Evolutionary conservation across 352 stramenopile genomes (phyloP).

Genomic region (Phytopythium chamaehyphon): DNA sequence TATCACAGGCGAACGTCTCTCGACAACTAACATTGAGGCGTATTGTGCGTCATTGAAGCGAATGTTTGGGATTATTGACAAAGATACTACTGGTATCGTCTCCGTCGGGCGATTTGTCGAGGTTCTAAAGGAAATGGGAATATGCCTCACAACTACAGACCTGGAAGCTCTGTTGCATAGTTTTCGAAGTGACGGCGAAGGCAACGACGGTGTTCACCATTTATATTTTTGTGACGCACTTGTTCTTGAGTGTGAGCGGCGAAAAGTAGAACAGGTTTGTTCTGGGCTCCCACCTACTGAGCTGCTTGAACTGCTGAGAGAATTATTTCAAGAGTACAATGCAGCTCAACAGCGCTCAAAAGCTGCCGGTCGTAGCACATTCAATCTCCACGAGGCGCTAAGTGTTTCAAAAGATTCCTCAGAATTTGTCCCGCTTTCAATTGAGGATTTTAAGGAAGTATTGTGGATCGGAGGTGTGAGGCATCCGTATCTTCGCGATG

Average conservation of each 20-base stretch:
- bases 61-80: slow-evolving; percentile 82
- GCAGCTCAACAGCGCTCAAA: slow-evolving; percentile 16
- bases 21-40: slow-evolving; percentile 25
- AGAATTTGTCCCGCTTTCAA: slow-evolving; percentile 34
- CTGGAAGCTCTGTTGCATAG: slow-evolving; percentile 36
- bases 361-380: slow-evolving; percentile 19
- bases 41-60: slow-evolving; percentile 70
- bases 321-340: slow-evolving; percentile 38
- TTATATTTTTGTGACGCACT: slow-evolving; percentile 57
- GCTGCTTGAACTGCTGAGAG: slow-evolving; percentile 45
- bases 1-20: slow-evolving; percentile 43
- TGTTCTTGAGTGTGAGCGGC: slow-evolving; percentile 35
- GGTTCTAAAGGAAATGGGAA: slow-evolving; percentile 60
- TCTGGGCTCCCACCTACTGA: slow-evolving; percentile 32
- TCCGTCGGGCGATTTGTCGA: slow-evolving; percentile 42
- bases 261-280: slow-evolving; percentile 15
- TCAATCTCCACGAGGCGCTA: slow-evolving; percentile 48
- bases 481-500: slow-evolving; percentile 67
- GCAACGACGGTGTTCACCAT: slow-evolving; percentile 36
- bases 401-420: slow-evolving; percentile 31
- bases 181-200: slow-evolving; percentile 31
- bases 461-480: slow-evolving; percentile 57
- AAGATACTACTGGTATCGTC: slow-evolving; percentile 54
- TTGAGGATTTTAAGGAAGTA: slow-evolving; percentile 68
- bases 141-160: slow-evolving; percentile 31